These are phyloP conservation scores for Albizia julibrissin DNA, from an alignment of 306 rosid genomes.

Conservation along the genomic window DNA sequence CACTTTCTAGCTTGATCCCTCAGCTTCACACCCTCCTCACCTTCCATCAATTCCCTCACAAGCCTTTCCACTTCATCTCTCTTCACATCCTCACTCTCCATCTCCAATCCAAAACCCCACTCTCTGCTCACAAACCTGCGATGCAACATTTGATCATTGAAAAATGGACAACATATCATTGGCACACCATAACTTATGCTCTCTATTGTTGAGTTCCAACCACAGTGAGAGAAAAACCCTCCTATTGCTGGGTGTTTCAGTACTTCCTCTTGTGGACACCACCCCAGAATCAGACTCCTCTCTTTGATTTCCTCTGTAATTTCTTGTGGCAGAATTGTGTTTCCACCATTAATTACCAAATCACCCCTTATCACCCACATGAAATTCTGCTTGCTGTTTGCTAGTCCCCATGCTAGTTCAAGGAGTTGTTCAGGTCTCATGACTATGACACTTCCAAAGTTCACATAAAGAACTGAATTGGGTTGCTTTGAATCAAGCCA, in stretches of 20 bases:
- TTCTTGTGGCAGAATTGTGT: slow-evolving; percentile 34
- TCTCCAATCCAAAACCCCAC: slow-evolving; percentile 51
- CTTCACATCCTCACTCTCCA: slow-evolving; percentile 42
- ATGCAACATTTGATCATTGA: slow-evolving; percentile 42
- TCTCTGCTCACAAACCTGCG: slow-evolving; percentile 39
- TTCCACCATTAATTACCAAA: slow-evolving; percentile 38
- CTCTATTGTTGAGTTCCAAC: slow-evolving; percentile 55
- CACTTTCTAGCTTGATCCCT: slow-evolving; percentile 36
- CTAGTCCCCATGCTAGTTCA: slow-evolving; percentile 57
- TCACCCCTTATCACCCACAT: slow-evolving; percentile 60
- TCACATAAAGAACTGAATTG: slow-evolving; percentile 44
- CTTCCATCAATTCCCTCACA: slow-evolving; percentile 48
- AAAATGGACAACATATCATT: slow-evolving; percentile 45
- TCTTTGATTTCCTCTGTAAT: slow-evolving; percentile 35
- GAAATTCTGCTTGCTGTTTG: slow-evolving; percentile 40
- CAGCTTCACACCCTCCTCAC: slow-evolving; percentile 51
- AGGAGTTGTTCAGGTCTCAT: slow-evolving; percentile 43
- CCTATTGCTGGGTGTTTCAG: slow-evolving; percentile 47
- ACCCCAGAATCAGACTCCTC: slow-evolving; percentile 38
- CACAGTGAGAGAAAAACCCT: slow-evolving; percentile 50
- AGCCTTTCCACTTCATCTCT: slow-evolving; percentile 49
- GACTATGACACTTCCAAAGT: slow-evolving; percentile 46
- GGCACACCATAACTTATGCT: slow-evolving; percentile 48
- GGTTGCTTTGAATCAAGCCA: slow-evolving; percentile 52
- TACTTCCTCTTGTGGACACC: slow-evolving; percentile 63